These are phyloP conservation scores for Zalerion maritima DNA, from an alignment of 495 filamentous ascomycete species.

Conservation along the genomic window DNA sequence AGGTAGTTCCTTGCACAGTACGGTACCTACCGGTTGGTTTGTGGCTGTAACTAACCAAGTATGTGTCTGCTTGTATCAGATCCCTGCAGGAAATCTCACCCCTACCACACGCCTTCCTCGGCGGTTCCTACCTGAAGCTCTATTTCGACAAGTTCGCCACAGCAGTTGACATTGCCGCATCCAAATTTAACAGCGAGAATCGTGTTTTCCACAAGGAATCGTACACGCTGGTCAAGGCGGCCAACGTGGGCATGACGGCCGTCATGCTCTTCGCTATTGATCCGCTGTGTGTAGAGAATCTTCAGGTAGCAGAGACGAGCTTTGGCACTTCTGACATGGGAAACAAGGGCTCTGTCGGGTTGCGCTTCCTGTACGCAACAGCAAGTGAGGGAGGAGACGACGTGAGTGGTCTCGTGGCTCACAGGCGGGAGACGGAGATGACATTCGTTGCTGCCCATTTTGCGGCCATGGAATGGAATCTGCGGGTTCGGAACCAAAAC, in stretches of 20 bases:
- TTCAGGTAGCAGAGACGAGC: conserved; percentile 61
- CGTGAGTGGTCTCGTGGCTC: no score
- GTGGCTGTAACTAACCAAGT: no score
- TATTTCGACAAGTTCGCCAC: conserved; percentile 56
- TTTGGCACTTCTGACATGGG: conserved; percentile 77
- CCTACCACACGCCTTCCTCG: conserved; percentile 67
- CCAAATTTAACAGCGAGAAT: conserved; percentile 4
- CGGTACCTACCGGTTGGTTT: no score
- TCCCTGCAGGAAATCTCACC: conserved; percentile 88
- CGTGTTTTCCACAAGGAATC: conserved; percentile 7
- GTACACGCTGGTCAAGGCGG: conserved; percentile 35
- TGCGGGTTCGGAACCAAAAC: conserved; percentile 61
- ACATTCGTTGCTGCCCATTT: conserved; percentile 85
- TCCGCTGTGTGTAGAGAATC: conserved; percentile 34
- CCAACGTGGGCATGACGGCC: conserved; percentile 77
- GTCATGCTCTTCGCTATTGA: conserved; percentile 68
- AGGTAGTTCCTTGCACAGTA: no score
- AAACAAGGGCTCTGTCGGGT: conserved; percentile 84
- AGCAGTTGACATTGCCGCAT: conserved; percentile 54
- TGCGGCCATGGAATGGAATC: conserved; percentile 64
- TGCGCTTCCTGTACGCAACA: conserved; percentile 46
- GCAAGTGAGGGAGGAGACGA: conserved; percentile 7
- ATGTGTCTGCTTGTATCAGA: conserved; percentile 12
- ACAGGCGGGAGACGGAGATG: conserved; percentile 38
- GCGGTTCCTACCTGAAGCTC: conserved; percentile 60